Conservation (phyloP, 2,329 filamentous ascomycete species). For the Sphaceloma murrayae region DNA sequence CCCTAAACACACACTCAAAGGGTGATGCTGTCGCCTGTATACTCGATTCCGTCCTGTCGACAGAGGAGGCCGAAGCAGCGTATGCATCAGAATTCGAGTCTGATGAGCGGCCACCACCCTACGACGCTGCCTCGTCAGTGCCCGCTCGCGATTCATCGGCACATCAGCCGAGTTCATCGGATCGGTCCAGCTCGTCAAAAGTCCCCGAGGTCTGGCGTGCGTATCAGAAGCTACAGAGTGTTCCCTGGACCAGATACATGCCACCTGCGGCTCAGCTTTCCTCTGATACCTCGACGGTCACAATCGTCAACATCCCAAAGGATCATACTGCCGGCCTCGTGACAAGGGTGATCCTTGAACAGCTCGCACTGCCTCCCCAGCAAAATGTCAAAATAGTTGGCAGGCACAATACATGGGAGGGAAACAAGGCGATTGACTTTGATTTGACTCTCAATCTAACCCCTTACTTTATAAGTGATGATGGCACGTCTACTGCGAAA, state of each 20-base stretch:
- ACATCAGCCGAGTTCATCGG: neutral
- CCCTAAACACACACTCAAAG: neutral
- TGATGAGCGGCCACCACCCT: neutral
- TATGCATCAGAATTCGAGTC: neutral
- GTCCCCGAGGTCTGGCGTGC: constrained; percentile 3
- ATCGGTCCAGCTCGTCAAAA: neutral
- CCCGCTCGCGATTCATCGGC: neutral
- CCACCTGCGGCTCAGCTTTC: constrained; percentile 3
- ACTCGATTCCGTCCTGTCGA: constrained; percentile 8
- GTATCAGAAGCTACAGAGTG: constrained; percentile 2
- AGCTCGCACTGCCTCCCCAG: constrained; percentile 5
- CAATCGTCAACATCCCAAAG: constrained; percentile 1
- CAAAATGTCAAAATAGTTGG: neutral
- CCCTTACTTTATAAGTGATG: constrained; percentile 1
- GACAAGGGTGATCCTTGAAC: neutral
- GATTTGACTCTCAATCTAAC: constrained; percentile 6
- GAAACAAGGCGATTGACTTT: constrained; percentile 1
- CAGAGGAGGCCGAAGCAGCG: neutral
- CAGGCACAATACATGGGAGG: neutral
- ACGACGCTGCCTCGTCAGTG: neutral
- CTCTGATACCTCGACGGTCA: constrained; percentile 4
- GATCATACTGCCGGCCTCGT: constrained; percentile 2
- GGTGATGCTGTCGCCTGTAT: constrained; percentile 5
- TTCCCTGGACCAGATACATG: constrained; percentile 8
- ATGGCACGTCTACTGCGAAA: neutral